A percentile compares a stretch with the other conserved stretches of the same genome.
Evolutionary conservation across 768 basidiomycete genomes (phyloP).

Genomic region (Kwoniella dejecticola): DNA sequence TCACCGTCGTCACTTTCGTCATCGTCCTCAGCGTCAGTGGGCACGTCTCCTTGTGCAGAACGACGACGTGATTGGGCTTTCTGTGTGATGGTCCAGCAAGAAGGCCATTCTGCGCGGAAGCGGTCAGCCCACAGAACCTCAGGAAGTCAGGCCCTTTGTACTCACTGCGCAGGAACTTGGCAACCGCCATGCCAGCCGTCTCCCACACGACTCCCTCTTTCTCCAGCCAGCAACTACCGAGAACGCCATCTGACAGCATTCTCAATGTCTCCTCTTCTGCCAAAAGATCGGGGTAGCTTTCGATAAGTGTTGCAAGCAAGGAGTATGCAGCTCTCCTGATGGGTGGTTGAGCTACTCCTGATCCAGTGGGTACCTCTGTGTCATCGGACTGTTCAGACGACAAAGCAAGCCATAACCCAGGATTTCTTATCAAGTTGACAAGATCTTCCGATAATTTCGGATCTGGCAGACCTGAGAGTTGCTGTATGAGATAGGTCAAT

Average conservation of each 20-base stretch:
- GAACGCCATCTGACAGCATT: constrained; percentile 58
- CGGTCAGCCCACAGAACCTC: not conserved
- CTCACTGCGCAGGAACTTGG: constrained; percentile 73
- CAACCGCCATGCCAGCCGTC: constrained; percentile 69
- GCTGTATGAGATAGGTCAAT: constrained; percentile 46
- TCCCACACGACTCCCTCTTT: constrained; percentile 69
- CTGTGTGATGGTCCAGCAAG: constrained; percentile 64
- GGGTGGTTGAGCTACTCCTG: constrained; percentile 69
- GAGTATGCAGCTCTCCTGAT: constrained; percentile 74
- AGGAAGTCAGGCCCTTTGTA: not conserved
- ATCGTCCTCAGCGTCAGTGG: constrained; percentile 1
- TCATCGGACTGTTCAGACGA: constrained; percentile 61
- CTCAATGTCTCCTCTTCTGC: constrained; percentile 55
- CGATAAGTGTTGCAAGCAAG: constrained; percentile 60
- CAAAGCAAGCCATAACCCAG: constrained; percentile 64
- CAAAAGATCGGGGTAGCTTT: constrained; percentile 59
- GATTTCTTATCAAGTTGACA: constrained; percentile 28
- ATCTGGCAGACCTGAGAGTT: constrained; percentile 11
- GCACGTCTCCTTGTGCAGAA: not conserved
- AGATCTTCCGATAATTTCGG: constrained; percentile 21
- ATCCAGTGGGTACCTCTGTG: constrained; percentile 45
- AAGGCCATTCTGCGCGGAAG: constrained; percentile 62
- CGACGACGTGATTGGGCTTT: not conserved
- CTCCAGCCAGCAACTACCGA: constrained; percentile 63
- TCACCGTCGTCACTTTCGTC: constrained; percentile 50